Conservation (phyloP, 805 yeast genomes). For the Suhomyces pyralidae region DNA sequence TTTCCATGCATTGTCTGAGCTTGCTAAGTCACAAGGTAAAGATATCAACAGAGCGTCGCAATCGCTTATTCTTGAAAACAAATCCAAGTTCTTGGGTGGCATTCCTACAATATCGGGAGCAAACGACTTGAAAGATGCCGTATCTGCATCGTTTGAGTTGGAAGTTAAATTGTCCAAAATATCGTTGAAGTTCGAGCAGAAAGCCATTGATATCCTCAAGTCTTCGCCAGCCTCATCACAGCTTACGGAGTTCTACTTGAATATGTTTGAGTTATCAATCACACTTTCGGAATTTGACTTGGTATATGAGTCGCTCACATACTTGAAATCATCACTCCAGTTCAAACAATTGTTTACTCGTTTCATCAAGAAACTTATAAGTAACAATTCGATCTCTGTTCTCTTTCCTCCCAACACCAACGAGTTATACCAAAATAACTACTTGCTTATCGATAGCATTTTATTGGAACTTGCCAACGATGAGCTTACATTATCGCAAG, state of each 20-base stretch:
- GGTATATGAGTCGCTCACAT: conserved; percentile 17
- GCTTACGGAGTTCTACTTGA: conserved; percentile 16
- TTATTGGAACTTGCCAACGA: conserved; percentile 31
- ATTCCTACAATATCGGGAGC: background rate
- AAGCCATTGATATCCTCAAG: conserved; percentile 21
- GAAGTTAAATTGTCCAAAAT: conserved; percentile 15
- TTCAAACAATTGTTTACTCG: conserved; percentile 19
- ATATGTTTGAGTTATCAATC: conserved; percentile 26
- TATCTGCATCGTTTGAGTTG: conserved; percentile 1
- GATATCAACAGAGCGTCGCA: conserved; percentile 1
- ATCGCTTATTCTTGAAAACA: conserved; percentile 1
- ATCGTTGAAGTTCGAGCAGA: conserved; percentile 25
- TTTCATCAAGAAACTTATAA: conserved; percentile 25
- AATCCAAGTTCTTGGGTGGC: conserved; percentile 7
- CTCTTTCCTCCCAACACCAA: conserved; percentile 20
- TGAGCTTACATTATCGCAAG: conserved; percentile 25
- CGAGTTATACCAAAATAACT: conserved; percentile 21
- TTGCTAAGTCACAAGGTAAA: conserved; percentile 18
- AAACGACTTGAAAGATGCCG: conserved; percentile 1
- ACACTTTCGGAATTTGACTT: conserved; percentile 17
- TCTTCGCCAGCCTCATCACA: background rate
- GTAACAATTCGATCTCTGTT: conserved; percentile 17
- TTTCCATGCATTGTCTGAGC: conserved; percentile 28
- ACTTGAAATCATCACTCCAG: conserved; percentile 11
- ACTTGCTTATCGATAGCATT: conserved; percentile 31